Conservation (phyloP, 1,284 basidiomycete genomes). For the Ceratobasidium sp. region DNA sequence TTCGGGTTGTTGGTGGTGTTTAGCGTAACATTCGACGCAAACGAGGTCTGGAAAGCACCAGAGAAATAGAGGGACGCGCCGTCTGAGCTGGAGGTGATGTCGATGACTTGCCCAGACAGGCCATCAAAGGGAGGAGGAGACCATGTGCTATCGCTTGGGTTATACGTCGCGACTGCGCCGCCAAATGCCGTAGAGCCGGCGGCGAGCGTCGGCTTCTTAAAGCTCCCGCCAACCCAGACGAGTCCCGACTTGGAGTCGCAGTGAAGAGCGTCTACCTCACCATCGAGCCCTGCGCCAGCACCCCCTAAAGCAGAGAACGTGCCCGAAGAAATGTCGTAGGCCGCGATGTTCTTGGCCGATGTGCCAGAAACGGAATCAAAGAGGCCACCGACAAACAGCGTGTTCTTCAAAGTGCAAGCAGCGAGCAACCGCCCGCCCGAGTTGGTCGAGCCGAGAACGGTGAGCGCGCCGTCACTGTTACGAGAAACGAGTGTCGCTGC, state of each 20-base stretch:
- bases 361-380: constrained; percentile 74
- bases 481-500: constrained; percentile 77
- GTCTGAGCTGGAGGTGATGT: constrained; percentile 80
- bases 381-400: constrained; percentile 78
- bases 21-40: constrained; percentile 67
- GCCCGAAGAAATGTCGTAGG: constrained; percentile 70
- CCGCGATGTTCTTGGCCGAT: constrained; percentile 73
- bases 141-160: constrained; percentile 73
- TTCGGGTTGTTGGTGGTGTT: constrained; percentile 78
- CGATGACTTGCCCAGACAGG: constrained; percentile 79
- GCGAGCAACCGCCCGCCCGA: constrained; percentile 72
- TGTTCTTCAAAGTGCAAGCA: constrained; percentile 69
- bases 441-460: constrained; percentile 74
- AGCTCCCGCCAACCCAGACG: constrained; percentile 88
- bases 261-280: constrained; percentile 77
- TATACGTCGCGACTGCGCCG: constrained; percentile 84
- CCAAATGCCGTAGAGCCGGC: constrained; percentile 58
- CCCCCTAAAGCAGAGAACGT: constrained; percentile 70
- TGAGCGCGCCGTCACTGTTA: constrained; percentile 68
- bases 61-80: constrained; percentile 83
- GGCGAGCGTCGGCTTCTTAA: constrained; percentile 58
- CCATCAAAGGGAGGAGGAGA: constrained; percentile 83
- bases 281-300: constrained; percentile 67
- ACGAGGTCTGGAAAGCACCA: constrained; percentile 84
- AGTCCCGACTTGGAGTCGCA: constrained; percentile 79